These are phyloP conservation scores for Hygrocybe coccinea DNA, from an alignment of 768 basidiomycete species.

Conservation along the genomic window DNA sequence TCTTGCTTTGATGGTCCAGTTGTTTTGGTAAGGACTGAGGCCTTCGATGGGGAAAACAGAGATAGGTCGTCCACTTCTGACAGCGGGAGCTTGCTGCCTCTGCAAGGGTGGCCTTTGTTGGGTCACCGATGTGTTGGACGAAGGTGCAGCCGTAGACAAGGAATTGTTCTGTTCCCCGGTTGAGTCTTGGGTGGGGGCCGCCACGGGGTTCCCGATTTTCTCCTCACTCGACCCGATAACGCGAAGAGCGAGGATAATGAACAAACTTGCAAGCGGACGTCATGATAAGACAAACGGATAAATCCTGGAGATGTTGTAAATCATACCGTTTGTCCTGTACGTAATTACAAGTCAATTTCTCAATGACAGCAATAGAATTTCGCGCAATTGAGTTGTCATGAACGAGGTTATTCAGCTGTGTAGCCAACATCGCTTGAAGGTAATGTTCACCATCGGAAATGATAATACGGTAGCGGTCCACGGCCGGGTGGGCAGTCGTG, in stretches of 20 bases:
- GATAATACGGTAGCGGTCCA: conserved; percentile 73
- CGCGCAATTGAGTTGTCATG: conserved; percentile 58
- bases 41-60: conserved; percentile 80
- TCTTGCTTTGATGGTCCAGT: conserved; percentile 96
- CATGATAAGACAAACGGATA: conserved; percentile 4
- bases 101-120: conserved; percentile 13
- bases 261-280: conserved; percentile 50
- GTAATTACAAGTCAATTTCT: conserved; percentile 74
- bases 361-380: conserved; percentile 63
- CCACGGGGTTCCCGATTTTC: conserved; percentile 68
- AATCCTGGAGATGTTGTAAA: conserved; percentile 22
- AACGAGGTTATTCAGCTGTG: conserved; percentile 77
- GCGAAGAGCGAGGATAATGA: conserved; percentile 71
- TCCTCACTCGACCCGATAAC: conserved; percentile 48
- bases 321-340: conserved; percentile 77
- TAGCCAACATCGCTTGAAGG: conserved; percentile 92
- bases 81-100: conserved; percentile 6
- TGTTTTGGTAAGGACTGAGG: conserved; percentile 94
- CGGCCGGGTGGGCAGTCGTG: conserved; percentile 18
- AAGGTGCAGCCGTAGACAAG: conserved; percentile 20
- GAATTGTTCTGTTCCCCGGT: conserved; percentile 23
- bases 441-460: conserved; percentile 86
- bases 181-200: conserved; percentile 25
- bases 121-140: conserved; percentile 17
- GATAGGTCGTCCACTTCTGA: conserved; percentile 26